A percentile compares a stretch with the other conserved stretches of the same genome.
Conservation (phyloP, 306 rosid species). For the Medicago lupulina region DNA sequence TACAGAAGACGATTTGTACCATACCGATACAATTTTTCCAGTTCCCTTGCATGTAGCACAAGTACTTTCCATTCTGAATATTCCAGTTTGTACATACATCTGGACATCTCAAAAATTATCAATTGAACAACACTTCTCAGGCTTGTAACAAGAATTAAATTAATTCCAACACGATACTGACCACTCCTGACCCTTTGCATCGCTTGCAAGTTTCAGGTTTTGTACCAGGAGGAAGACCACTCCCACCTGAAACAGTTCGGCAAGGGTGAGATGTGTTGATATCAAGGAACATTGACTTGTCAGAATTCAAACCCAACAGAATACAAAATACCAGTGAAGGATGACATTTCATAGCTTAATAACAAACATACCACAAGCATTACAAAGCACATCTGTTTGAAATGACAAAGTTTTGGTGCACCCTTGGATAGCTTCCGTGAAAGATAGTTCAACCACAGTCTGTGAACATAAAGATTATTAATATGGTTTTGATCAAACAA, state of each 20-base stretch:
- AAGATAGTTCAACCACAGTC: slow-evolving; percentile 81
- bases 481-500: slow-evolving; percentile 33
- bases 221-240: slow-evolving; percentile 97
- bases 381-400: slow-evolving; percentile 79
- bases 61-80: slow-evolving; percentile 85
- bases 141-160: background rate
- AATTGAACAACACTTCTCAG: slow-evolving; percentile 37
- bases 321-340: slow-evolving; percentile 33
- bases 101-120: slow-evolving; percentile 51
- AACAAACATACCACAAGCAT: slow-evolving; percentile 75
- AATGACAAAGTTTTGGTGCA: slow-evolving; percentile 75
- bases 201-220: slow-evolving; percentile 91
- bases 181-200: slow-evolving; percentile 96
- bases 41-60: slow-evolving; percentile 80
- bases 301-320: slow-evolving; percentile 22
- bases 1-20: slow-evolving; percentile 25
- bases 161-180: slow-evolving; percentile 54
- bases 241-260: slow-evolving; percentile 70
- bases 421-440: slow-evolving; percentile 98
- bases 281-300: slow-evolving; percentile 15
- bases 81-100: slow-evolving; percentile 83
- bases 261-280: slow-evolving; percentile 28
- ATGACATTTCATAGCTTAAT: slow-evolving; percentile 21
- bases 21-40: slow-evolving; percentile 81
- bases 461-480: slow-evolving; percentile 42